Conservation (phyloP, 768 basidiomycete species). For the Pisolithus albus region DNA sequence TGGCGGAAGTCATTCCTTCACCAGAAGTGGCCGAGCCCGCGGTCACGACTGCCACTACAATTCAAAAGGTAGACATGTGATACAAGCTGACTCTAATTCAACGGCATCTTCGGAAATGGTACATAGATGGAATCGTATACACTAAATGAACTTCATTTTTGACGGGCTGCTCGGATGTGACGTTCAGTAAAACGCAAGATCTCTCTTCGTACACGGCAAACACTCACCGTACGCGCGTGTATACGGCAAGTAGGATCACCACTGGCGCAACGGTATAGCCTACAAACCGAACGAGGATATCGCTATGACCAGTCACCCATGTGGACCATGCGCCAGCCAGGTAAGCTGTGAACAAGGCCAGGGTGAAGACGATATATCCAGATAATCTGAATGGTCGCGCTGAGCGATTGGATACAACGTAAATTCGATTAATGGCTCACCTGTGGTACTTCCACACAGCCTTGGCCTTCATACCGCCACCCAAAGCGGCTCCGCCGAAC, state of each 20-base stretch:
- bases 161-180: conserved; percentile 37
- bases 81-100: background rate
- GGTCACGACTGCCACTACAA: conserved; percentile 4
- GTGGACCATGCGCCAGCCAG: conserved; percentile 66
- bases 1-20: conserved; percentile 58
- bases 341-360: conserved; percentile 55
- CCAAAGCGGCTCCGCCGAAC: conserved; percentile 63
- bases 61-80: background rate
- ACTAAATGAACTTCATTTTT: conserved; percentile 58
- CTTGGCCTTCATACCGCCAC: conserved; percentile 67
- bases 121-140: background rate
- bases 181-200: background rate
- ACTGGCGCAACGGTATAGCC: conserved; percentile 53
- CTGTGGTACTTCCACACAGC: conserved; percentile 80
- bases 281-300: conserved; percentile 36
- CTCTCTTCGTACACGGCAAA: background rate
- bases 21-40: conserved; percentile 11
- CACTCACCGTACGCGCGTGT: conserved; percentile 46
- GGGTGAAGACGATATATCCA: conserved; percentile 63
- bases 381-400: conserved; percentile 42
- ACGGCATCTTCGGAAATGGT: background rate
- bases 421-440: conserved; percentile 24
- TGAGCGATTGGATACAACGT: conserved; percentile 1
- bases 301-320: conserved; percentile 43
- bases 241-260: conserved; percentile 36